Conservation (phyloP, 768 basidiomycete genomes). For the Lentinula sp. region DNA sequence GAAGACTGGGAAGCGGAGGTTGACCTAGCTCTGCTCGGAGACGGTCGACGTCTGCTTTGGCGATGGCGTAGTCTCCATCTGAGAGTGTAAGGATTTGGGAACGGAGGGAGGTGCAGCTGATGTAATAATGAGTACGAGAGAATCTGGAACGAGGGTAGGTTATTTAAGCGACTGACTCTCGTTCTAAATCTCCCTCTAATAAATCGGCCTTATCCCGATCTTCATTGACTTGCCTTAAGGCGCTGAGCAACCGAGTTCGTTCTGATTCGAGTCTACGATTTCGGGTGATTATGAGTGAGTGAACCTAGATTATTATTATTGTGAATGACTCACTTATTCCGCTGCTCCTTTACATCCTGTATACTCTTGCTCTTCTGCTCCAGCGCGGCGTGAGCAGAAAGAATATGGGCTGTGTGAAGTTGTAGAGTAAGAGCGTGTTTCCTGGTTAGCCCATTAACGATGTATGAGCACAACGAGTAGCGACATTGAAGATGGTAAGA, state of each 20-base stretch:
- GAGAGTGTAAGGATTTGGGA: slow-evolving; percentile 60
- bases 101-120: slow-evolving; percentile 61
- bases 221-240: slow-evolving; percentile 73
- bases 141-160: too few relatives aligned
- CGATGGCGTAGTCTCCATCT: slow-evolving; percentile 69
- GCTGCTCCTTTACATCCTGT: slow-evolving; percentile 79
- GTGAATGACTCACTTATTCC: slow-evolving; percentile 58
- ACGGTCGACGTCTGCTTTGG: slow-evolving; percentile 73
- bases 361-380: slow-evolving; percentile 75
- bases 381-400: slow-evolving; percentile 75
- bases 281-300: background rate
- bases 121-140: background rate
- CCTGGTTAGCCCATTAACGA: slow-evolving; percentile 26
- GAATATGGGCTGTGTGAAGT: slow-evolving; percentile 80
- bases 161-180: slow-evolving; percentile 45
- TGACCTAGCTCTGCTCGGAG: slow-evolving; percentile 75
- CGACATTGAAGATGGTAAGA: background rate
- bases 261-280: slow-evolving; percentile 65
- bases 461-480: background rate
- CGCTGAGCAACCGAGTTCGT: slow-evolving; percentile 58
- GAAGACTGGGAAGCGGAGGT: slow-evolving; percentile 63
- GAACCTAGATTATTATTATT: background rate
- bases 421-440: slow-evolving; percentile 82
- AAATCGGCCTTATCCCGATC: slow-evolving; percentile 80
- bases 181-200: slow-evolving; percentile 56